Conservation (phyloP, 1,284 basidiomycete species). For the Puccinia polysora region DNA sequence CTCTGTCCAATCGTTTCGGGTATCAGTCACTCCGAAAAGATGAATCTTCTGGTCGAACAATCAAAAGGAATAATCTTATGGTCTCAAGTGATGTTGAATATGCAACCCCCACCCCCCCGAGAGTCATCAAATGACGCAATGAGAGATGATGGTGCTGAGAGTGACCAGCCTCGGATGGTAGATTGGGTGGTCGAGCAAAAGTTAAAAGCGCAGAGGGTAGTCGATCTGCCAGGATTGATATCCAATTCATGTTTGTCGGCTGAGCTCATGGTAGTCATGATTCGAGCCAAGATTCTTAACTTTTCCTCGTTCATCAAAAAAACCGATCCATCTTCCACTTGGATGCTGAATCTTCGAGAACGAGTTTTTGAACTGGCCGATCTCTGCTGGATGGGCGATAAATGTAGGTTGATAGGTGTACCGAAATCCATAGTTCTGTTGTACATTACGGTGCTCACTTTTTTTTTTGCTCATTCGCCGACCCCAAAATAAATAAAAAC, state of each 20-base stretch:
- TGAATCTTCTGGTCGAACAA: conserved; percentile 29
- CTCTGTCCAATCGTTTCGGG: conserved; percentile 23
- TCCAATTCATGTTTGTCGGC: background rate
- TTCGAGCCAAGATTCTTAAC: conserved; percentile 1
- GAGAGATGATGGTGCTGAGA: background rate
- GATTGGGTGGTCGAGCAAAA: conserved; percentile 12
- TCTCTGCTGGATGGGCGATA: conserved; percentile 1
- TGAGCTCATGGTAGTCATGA: background rate
- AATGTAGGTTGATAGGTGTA: conserved; percentile 8
- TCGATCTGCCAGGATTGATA: conserved; percentile 12
- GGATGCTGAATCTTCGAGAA: background rate
- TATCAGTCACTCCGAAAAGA: conserved; percentile 24
- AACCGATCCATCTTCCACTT: background rate
- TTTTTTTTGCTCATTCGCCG: background rate
- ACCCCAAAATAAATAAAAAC: background rate
- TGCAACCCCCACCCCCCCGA: background rate
- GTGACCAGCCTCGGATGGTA: background rate
- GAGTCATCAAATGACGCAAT: background rate
- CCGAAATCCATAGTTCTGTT: too few relatives aligned
- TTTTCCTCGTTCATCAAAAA: background rate
- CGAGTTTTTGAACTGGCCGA: conserved; percentile 14
- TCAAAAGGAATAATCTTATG: conserved; percentile 28
- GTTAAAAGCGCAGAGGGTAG: background rate
- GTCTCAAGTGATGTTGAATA: conserved; percentile 15
- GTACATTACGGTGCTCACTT: background rate